Base-by-base conservation (phyloP, 2,329 filamentous ascomycete species). In the Xylariomycetidae sp. region DNA sequence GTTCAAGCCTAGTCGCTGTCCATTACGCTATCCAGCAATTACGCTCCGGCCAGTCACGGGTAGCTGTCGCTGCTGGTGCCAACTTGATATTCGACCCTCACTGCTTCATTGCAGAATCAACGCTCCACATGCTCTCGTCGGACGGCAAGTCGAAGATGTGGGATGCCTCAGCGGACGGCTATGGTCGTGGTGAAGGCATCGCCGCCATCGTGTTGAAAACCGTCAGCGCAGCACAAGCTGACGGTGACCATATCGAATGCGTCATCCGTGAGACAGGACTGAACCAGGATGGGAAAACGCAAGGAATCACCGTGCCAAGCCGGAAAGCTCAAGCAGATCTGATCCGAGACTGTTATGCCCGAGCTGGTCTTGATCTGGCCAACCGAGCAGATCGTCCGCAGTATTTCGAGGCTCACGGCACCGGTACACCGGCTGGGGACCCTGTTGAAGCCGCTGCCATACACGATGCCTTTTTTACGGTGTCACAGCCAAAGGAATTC, bases 1-100 rank as follows among this genome's bases (percentile, higher is more conserved):
- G 63, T 1, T 61, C 61, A 1, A 60, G 55, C 29, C 40, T 69
- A 10, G 39, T 55, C 19, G 57, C 56, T 6, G 26, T 59, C 2
- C 57, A 61, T 29, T 43, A 49, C 13, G 57, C 50, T 7, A 49
- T 54, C 6, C 47, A 52, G 16, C 28, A 40, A 9, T 42, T 61
- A 1, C 48, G 53, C 2, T 29, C 33, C 6, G 54, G 54, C 2
- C 46, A 58, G 34, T 45, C 45, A 4, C 38, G 33, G 3, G 19
- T 37, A 4, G 47, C 47, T 1, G 32, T 48, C 10, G 47, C 31
- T 9, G 31, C 24, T 10, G 40, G 40, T 2, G 30, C 38, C 3
- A 31, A 43, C 12, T 28, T 46, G 3, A 34, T 48, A 4, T 33
- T 50, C 2, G 27, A 26, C 9, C 38, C 36, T 3, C 38, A 42